phyloP scores from a whole-genome alignment of 495 filamentous ascomycete genomes.

The Aspergillus diversus region DNA sequence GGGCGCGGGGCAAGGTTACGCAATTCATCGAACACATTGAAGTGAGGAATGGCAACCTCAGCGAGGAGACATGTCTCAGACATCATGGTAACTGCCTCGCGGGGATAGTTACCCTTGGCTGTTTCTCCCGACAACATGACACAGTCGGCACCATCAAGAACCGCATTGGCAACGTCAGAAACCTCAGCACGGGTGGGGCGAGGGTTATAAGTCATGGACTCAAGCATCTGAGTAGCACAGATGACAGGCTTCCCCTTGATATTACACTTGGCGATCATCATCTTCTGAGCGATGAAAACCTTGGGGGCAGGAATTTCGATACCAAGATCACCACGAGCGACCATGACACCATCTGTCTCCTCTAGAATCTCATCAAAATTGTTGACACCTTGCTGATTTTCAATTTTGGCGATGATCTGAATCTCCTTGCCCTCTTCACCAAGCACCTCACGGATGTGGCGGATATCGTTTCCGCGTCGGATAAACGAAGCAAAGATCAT shows the following conservation, averaged over 20 bases:
- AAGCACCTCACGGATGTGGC: slow-evolving; percentile 85
- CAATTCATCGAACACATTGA: slow-evolving; percentile 94
- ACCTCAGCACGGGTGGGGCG: slow-evolving; percentile 97
- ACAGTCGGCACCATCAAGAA: slow-evolving; percentile 96
- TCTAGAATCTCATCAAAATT: slow-evolving; percentile 98
- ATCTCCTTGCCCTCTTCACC: slow-evolving; percentile 93
- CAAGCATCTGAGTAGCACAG: slow-evolving; percentile 90
- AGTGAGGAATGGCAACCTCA: slow-evolving; percentile 94
- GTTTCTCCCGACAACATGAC: slow-evolving; percentile 99
- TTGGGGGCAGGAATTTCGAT: slow-evolving; percentile 98
- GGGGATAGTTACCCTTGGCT: slow-evolving; percentile 94
- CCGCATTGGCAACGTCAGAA: slow-evolving; percentile 96
- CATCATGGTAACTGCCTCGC: slow-evolving; percentile 95
- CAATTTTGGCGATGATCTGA: slow-evolving; percentile 99
- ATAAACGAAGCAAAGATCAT: slow-evolving; percentile 99
- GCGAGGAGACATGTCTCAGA: slow-evolving; percentile 94
- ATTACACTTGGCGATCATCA: slow-evolving; percentile 99
- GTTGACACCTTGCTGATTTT: slow-evolving; percentile 98
- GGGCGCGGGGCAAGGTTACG: slow-evolving; percentile 79
- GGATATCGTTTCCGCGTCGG: slow-evolving; percentile 88
- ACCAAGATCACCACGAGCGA: slow-evolving; percentile 96
- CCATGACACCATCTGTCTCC: slow-evolving; percentile 99
- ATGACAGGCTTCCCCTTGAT: slow-evolving; percentile 98
- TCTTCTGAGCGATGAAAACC: slow-evolving; percentile 99
- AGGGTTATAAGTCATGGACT: slow-evolving; percentile 99